phyloP scores from a whole-genome alignment of 2,329 filamentous ascomycete genomes.

The Calycina herbarum region DNA sequence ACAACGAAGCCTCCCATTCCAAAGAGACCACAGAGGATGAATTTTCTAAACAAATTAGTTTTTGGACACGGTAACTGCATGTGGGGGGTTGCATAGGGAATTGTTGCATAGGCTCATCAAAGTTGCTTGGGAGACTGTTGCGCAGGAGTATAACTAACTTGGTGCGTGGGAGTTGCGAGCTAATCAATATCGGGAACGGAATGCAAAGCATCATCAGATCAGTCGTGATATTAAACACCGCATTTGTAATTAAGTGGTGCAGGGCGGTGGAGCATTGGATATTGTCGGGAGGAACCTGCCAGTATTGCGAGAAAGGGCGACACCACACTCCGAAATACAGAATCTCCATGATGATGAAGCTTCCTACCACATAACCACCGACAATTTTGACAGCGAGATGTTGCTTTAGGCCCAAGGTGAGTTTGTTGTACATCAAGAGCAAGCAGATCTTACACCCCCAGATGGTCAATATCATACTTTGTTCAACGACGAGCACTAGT shows the following conservation, averaged over 20 bases:
- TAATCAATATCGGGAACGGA: slow-evolving; percentile 49
- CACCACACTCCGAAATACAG: slow-evolving; percentile 54
- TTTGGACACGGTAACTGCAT: neutral
- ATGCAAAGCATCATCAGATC: slow-evolving; percentile 60
- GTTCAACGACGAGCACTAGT: slow-evolving; percentile 61
- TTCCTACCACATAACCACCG: slow-evolving; percentile 47
- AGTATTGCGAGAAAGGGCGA: slow-evolving; percentile 55
- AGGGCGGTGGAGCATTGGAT: slow-evolving; percentile 57
- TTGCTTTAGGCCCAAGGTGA: slow-evolving; percentile 52
- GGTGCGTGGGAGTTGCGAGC: slow-evolving; percentile 45
- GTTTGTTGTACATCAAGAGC: slow-evolving; percentile 56
- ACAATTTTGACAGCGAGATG: slow-evolving; percentile 51
- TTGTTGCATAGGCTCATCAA: neutral
- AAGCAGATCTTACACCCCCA: slow-evolving; percentile 59
- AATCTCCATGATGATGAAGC: slow-evolving; percentile 53
- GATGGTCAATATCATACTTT: slow-evolving; percentile 60
- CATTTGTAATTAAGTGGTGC: slow-evolving; percentile 59
- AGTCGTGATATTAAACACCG: slow-evolving; percentile 59
- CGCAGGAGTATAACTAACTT: slow-evolving; percentile 36
- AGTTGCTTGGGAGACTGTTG: neutral
- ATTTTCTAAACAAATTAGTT: slow-evolving; percentile 50
- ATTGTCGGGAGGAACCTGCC: slow-evolving; percentile 54
- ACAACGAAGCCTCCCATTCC: slow-evolving; percentile 49
- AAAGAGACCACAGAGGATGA: slow-evolving; percentile 50
- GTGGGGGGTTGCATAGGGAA: neutral